Conservation (phyloP, 2,329 filamentous ascomycete species). For the Ceratocystis eucalypticola region DNA sequence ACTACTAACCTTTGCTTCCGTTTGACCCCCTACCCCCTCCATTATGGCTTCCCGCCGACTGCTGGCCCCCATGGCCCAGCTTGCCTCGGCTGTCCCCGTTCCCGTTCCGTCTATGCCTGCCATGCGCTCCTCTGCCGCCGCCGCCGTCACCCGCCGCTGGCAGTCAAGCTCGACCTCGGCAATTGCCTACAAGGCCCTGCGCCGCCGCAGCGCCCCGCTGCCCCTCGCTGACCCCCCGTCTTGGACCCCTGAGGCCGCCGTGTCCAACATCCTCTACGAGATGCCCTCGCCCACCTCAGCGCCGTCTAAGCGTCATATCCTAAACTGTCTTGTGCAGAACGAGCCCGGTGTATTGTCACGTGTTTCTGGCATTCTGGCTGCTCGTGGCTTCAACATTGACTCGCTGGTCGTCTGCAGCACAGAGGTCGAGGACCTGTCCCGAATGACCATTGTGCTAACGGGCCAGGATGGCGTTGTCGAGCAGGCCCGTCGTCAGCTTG, state of each 20-base stretch:
- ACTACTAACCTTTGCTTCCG: slow-evolving; percentile 6
- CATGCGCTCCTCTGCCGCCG: background rate
- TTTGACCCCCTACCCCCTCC: slow-evolving; percentile 17
- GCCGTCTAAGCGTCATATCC: slow-evolving; percentile 84
- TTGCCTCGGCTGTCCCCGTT: slow-evolving; percentile 21
- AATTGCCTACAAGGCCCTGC: slow-evolving; percentile 91
- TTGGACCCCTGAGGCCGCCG: slow-evolving; percentile 84
- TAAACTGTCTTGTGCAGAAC: slow-evolving; percentile 98
- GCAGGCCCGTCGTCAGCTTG: slow-evolving; percentile 86
- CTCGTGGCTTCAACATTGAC: slow-evolving; percentile 97
- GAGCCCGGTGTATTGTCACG: slow-evolving; percentile 95
- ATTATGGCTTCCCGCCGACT: slow-evolving; percentile 35
- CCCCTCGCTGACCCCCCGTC: slow-evolving; percentile 63
- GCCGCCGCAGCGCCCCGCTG: slow-evolving; percentile 74
- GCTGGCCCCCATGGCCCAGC: slow-evolving; percentile 30
- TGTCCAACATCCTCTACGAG: slow-evolving; percentile 98
- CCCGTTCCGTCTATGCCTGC: slow-evolving; percentile 26
- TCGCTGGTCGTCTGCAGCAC: slow-evolving; percentile 95
- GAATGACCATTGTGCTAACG: slow-evolving; percentile 96
- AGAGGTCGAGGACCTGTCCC: slow-evolving; percentile 88
- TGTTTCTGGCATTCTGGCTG: slow-evolving; percentile 89
- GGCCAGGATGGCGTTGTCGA: slow-evolving; percentile 96
- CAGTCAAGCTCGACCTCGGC: slow-evolving; percentile 69
- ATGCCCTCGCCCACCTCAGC: slow-evolving; percentile 71
- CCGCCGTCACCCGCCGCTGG: slow-evolving; percentile 22